Evolutionary conservation across 257 asterid species (phyloP).

Genomic region (Solanum ossicruentum): DNA sequence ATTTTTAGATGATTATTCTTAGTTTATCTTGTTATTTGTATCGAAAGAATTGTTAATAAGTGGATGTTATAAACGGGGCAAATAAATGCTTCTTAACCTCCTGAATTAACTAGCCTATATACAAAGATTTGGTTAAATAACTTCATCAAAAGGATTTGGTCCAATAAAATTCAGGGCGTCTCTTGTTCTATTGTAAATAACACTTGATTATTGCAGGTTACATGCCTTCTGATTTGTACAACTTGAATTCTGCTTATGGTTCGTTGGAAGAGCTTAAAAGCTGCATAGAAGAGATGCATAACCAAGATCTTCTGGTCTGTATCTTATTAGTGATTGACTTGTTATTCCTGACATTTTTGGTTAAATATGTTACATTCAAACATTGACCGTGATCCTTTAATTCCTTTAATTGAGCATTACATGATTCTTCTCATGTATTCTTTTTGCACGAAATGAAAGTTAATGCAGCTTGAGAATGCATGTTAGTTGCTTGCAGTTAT

Average conservation of each 20-base stretch:
- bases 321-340: not conserved
- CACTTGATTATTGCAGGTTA: slow-evolving; percentile 16
- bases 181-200: not conserved
- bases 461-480: not conserved
- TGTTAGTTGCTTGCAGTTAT: not conserved
- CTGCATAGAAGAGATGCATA: slow-evolving; percentile 27
- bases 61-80: not conserved
- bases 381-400: not conserved
- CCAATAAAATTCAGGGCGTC: not conserved
- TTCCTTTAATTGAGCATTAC: not conserved
- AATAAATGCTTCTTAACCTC: not conserved
- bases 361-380: not conserved
- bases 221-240: slow-evolving; percentile 39
- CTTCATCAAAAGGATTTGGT: not conserved
- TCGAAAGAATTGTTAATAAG: not conserved
- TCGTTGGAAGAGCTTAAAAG: slow-evolving; percentile 19
- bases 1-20: not conserved
- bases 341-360: not conserved
- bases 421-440: not conserved
- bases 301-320: slow-evolving; percentile 25
- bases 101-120: not conserved
- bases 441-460: not conserved
- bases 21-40: not conserved
- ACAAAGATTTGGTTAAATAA: not conserved
- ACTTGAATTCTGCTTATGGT: slow-evolving; percentile 32